Evolutionary conservation across 1,284 basidiomycete species (phyloP), one percentile per base, ranked within the genome.

Genomic region (Ganoderma multipileum): DNA sequence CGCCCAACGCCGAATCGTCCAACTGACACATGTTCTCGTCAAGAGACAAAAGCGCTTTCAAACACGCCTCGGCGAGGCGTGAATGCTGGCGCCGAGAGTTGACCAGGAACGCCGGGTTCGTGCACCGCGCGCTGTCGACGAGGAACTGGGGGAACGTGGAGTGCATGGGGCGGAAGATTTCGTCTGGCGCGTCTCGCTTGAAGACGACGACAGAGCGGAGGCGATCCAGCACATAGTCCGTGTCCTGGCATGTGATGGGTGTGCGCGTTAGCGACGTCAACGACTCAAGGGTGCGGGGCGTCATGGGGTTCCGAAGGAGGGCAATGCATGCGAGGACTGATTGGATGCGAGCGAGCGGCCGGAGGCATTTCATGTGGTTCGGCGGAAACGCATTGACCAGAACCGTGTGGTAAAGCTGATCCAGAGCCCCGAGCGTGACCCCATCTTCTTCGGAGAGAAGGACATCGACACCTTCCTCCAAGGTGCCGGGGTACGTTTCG

Each of bases 71-170:
- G 2, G 63, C 63, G 20, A 58, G 12, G 8, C 28, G 39, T 16
- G 63, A 28, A 28, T 64, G 38, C 41, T 58, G 36, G 5, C 39
- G 23, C 3, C 3, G 23, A 4, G 54, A 18, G n/a, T 47, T 26
- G 30, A 64, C 39, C 18, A 28, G 50, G 55, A 47, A 64, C 2
- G 23, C 20, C 2, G 16, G 12, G 23, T 64, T 54, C 1, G 28
- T 42, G 41, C 63, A 50, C 11, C 63, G 66, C 11, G 38, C 12
- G 8, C n/a, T 9, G 38, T 68, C 67, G 38, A 68, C 47, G 26
- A 71, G 65, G 30, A 71, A 71, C 30, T 67, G 59, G 5, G 65
- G 41, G 60, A 71, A 71, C 16, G 62, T 69, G 36, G 62, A 59
- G 47, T 71, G 70, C 20, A 63, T 18, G 1, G 65, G 59, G 9